These are phyloP conservation scores for Bauhinia variegata DNA, from an alignment of 306 rosid genomes.

Conservation along the genomic window DNA sequence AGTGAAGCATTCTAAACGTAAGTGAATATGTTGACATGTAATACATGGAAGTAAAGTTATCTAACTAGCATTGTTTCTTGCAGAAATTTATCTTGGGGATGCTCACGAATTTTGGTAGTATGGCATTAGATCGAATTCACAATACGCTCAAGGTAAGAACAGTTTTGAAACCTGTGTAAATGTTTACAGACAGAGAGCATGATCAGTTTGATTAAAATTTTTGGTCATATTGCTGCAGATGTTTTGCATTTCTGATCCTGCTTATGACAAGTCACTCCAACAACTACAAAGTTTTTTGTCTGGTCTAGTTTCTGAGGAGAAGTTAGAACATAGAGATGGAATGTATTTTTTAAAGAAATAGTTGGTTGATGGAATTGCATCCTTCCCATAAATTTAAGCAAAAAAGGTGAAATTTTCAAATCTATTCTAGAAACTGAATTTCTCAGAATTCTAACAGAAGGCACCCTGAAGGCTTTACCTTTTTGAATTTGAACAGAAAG, in stretches of 20 bases:
- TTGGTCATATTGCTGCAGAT: slow-evolving; percentile 53
- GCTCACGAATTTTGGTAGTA: slow-evolving; percentile 96
- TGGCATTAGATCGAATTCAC: slow-evolving; percentile 90
- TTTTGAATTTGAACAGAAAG: slow-evolving; percentile 7
- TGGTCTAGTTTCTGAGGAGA: slow-evolving; percentile 87
- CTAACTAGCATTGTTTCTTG: slow-evolving; percentile 33
- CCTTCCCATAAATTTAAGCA: slow-evolving; percentile 19
- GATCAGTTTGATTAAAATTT: slow-evolving; percentile 10
- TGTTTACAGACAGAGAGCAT: slow-evolving; percentile 15
- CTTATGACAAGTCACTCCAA: slow-evolving; percentile 90
- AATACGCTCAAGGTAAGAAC: slow-evolving; percentile 89
- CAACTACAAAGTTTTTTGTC: slow-evolving; percentile 85
- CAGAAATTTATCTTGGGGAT: slow-evolving; percentile 93
- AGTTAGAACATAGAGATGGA: slow-evolving; percentile 83
- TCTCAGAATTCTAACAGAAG: background rate
- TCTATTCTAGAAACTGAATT: slow-evolving; percentile 22
- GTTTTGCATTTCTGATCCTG: slow-evolving; percentile 88
- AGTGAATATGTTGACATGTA: slow-evolving; percentile 19
- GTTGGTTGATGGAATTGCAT: slow-evolving; percentile 28
- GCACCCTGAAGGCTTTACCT: background rate
- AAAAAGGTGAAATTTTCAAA: slow-evolving; percentile 38
- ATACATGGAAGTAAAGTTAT: slow-evolving; percentile 17
- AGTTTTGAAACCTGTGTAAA: slow-evolving; percentile 2
- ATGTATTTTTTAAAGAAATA: slow-evolving; percentile 74
- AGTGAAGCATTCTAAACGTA: background rate